Conservation (phyloP, 2,329 filamentous ascomycete genomes). For the Aspergillus hiratsukae region DNA sequence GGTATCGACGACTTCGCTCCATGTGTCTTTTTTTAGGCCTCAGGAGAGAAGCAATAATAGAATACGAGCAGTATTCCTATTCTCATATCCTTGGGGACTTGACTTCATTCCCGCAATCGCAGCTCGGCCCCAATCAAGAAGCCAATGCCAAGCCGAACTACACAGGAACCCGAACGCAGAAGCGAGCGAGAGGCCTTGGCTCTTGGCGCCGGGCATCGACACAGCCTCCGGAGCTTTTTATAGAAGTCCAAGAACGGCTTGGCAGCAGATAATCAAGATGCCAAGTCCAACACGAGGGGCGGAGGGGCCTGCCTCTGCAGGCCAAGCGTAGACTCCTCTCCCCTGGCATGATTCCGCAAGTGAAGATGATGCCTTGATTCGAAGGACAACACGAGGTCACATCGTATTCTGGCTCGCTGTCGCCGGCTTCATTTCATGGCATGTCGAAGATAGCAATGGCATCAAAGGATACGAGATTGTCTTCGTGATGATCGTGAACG, state of each 20-base stretch:
- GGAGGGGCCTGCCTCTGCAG: neutral
- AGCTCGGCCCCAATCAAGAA: neutral
- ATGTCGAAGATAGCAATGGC: neutral
- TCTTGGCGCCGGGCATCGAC: neutral
- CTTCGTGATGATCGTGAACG: neutral
- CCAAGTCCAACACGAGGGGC: neutral
- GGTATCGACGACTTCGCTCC: neutral
- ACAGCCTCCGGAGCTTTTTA: neutral
- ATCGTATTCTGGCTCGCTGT: neutral
- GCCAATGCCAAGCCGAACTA: neutral
- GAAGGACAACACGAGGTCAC: neutral
- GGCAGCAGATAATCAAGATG: neutral
- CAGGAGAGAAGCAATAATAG: neutral
- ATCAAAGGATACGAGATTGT: neutral
- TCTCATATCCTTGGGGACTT: neutral
- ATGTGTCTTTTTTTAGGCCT: neutral
- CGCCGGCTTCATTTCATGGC: neutral
- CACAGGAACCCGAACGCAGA: neutral
- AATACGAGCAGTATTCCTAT: neutral
- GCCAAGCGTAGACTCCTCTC: neutral
- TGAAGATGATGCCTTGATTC: neutral
- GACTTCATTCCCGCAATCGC: neutral
- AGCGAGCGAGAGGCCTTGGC: neutral
- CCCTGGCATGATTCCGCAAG: neutral
- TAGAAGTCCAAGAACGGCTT: neutral